Evolutionary conservation across 306 rosid genomes (phyloP).

Genomic region (Ochetophila trinervis): DNA sequence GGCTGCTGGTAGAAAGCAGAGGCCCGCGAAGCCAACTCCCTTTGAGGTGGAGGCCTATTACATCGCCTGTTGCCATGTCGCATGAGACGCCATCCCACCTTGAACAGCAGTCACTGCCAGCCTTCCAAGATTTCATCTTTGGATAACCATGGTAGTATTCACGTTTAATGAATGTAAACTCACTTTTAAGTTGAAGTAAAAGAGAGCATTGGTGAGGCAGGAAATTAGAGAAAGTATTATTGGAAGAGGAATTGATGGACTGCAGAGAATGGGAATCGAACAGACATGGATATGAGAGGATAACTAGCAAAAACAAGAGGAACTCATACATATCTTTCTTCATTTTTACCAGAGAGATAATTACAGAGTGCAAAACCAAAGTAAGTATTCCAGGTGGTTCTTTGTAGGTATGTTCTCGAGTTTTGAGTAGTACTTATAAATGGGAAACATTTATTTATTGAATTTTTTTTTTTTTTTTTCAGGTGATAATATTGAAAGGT

Average conservation of each 20-base stretch:
- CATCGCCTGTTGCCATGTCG: not conserved
- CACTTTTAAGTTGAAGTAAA: conserved; percentile 3
- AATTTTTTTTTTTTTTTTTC: too few species aligned
- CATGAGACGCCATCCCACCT: not conserved
- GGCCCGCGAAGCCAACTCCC: not conserved
- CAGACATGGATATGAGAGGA: too few species aligned
- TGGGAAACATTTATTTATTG: too few species aligned
- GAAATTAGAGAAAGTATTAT: not conserved
- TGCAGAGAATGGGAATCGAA: not conserved
- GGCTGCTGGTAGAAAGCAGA: not conserved
- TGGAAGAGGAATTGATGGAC: not conserved
- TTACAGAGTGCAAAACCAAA: too few species aligned
- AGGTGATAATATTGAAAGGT: too few species aligned
- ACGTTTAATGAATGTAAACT: not conserved
- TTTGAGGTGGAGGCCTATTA: not conserved
- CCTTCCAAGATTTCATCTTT: conserved; percentile 8
- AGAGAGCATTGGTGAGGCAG: conserved; percentile 2
- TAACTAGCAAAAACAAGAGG: not conserved
- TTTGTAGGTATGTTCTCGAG: too few species aligned
- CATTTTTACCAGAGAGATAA: too few species aligned
- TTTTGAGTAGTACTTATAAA: too few species aligned
- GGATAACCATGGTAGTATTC: not conserved
- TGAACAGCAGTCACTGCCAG: not conserved
- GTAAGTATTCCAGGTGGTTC: too few species aligned
- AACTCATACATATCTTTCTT: too few species aligned